These are phyloP conservation scores for Mycena galericulata DNA, from an alignment of 768 basidiomycete species.

Conservation along the genomic window DNA sequence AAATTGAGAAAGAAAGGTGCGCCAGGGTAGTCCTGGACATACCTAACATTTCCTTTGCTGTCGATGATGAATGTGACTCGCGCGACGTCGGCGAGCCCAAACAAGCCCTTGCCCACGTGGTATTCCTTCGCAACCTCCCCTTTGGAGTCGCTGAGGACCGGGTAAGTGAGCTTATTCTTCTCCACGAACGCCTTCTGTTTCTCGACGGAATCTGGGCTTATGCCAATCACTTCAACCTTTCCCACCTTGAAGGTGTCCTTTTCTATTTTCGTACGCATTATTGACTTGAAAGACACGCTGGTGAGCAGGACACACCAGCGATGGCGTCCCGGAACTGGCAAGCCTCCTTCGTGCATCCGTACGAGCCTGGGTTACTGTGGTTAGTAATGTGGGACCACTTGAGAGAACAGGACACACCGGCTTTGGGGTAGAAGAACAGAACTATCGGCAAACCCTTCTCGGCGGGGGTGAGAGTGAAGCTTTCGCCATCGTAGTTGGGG, in stretches of 20 bases:
- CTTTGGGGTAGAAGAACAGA: constrained; percentile 84
- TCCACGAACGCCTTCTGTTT: constrained; percentile 84
- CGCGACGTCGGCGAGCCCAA: constrained; percentile 70
- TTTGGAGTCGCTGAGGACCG: constrained; percentile 79
- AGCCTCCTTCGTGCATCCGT: constrained; percentile 85
- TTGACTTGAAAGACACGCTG: neutral
- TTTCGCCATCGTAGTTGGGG: constrained; percentile 70
- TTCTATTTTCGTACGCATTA: constrained; percentile 50
- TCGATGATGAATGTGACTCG: constrained; percentile 86
- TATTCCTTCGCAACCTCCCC: constrained; percentile 75
- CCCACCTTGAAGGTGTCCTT: constrained; percentile 73
- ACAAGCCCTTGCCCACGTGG: constrained; percentile 70
- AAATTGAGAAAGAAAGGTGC: neutral
- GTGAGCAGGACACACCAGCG: constrained; percentile 58
- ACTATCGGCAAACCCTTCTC: constrained; percentile 69
- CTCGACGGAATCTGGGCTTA: constrained; percentile 78
- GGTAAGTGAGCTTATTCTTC: constrained; percentile 77
- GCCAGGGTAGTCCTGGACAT: constrained; percentile 33
- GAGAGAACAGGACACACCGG: constrained; percentile 53
- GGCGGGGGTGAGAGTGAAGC: constrained; percentile 71
- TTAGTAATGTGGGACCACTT: neutral
- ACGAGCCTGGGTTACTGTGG: constrained; percentile 61
- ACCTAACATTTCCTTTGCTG: constrained; percentile 75
- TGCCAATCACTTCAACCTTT: constrained; percentile 76
- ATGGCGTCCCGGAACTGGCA: constrained; percentile 87